Conservation (phyloP, 2,329 filamentous ascomycete species). For the Penicillium palitans region DNA sequence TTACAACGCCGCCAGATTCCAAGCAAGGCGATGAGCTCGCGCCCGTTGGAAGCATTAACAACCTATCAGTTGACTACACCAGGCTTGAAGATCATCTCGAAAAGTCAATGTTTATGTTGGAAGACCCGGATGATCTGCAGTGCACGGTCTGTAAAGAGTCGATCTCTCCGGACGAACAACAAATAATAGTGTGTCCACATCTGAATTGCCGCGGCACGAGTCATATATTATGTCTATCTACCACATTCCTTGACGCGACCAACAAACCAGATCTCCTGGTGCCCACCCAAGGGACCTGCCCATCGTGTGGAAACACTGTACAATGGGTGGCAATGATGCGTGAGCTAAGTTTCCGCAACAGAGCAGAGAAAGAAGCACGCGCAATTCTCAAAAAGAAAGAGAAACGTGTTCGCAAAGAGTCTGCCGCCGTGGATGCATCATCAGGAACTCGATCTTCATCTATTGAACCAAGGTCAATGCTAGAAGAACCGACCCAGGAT, state of each 20-base stretch:
- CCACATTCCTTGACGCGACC: constrained; percentile 50
- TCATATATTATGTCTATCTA: constrained; percentile 60
- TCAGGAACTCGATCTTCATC: constrained; percentile 2
- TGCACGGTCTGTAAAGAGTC: constrained; percentile 54
- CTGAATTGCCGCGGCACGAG: constrained; percentile 49
- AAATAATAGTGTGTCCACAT: constrained; percentile 55
- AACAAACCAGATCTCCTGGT: constrained; percentile 52
- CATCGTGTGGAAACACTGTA: constrained; percentile 62
- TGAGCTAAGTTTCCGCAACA: constrained; percentile 72
- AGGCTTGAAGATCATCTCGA: constrained; percentile 52
- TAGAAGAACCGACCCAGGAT: constrained; percentile 21
- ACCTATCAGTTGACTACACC: constrained; percentile 56
- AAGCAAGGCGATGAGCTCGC: constrained; percentile 18
- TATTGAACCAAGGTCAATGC: constrained; percentile 13
- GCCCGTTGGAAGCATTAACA: constrained; percentile 42
- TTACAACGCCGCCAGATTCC: background rate
- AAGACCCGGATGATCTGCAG: constrained; percentile 33
- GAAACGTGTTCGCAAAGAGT: constrained; percentile 34
- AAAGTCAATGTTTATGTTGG: constrained; percentile 51
- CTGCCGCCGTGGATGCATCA: background rate
- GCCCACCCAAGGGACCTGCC: constrained; percentile 70
- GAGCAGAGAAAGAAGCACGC: constrained; percentile 69
- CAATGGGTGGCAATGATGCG: constrained; percentile 78
- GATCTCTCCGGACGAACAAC: constrained; percentile 40
- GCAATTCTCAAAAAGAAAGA: constrained; percentile 62